Evolutionary conservation across 352 stramenopile species (phyloP).

Genomic region (Globisporangium paroecandrum): DNA sequence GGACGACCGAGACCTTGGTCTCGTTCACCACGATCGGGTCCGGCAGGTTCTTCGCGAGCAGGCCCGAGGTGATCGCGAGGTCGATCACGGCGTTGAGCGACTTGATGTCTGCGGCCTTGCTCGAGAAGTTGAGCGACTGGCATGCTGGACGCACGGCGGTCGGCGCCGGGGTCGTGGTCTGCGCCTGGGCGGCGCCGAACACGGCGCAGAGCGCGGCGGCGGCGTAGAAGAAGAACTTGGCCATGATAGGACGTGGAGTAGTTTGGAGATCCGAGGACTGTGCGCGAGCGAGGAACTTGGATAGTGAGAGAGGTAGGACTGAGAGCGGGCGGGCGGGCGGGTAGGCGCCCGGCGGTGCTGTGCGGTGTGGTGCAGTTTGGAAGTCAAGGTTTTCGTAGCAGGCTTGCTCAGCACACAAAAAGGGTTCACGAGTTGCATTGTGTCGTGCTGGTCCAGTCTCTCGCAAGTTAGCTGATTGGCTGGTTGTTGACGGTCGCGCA

Average conservation of each 20-base stretch:
- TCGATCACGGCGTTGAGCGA: conserved; percentile 17
- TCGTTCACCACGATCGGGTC: conserved; percentile 27
- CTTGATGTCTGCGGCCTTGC: conserved; percentile 12
- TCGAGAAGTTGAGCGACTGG: conserved; percentile 12
- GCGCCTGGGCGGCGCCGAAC: conserved; percentile 1
- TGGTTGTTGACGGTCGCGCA: background rate
- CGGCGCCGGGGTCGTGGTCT: background rate
- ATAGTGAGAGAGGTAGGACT: conserved; percentile 4
- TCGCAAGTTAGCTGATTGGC: background rate
- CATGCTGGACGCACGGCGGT: background rate
- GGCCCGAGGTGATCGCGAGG: conserved; percentile 5
- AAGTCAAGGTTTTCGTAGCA: too few relatives aligned
- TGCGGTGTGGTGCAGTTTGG: background rate
- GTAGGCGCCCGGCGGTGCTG: too few relatives aligned
- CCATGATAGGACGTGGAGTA: background rate
- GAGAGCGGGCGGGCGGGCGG: background rate
- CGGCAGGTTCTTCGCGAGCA: conserved; percentile 7
- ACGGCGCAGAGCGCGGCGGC: conserved; percentile 1
- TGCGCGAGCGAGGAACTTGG: conserved; percentile 4
- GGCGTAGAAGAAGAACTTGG: conserved; percentile 6
- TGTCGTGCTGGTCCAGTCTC: too few relatives aligned
- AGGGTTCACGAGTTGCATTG: background rate
- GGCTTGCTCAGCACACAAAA: background rate
- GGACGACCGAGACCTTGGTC: conserved; percentile 20
- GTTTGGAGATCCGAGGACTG: background rate